Percentiles rank a stretch among this genome's conserved stretches.
Conservation (phyloP, 2,329 filamentous ascomycete species). For the Verticillium albo-atrum region DNA sequence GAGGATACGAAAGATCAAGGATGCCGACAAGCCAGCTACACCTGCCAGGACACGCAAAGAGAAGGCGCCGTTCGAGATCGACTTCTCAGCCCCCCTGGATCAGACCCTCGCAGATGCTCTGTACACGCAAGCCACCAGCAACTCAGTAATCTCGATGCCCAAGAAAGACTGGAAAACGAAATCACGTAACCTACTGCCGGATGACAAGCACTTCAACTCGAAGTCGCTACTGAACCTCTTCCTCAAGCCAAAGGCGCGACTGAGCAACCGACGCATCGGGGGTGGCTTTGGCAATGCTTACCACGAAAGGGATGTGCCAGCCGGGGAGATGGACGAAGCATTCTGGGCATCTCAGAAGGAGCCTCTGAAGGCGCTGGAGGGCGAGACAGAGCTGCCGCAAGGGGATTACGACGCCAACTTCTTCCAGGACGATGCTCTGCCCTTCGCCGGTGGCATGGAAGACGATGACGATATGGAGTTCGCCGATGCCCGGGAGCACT, state of each 20-base stretch:
- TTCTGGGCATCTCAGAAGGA: slow-evolving; percentile 83
- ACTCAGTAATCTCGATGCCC: slow-evolving; percentile 75
- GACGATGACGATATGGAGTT: slow-evolving; percentile 67
- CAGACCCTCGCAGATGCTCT: slow-evolving; percentile 68
- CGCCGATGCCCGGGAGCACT: slow-evolving; percentile 74
- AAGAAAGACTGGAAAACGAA: slow-evolving; percentile 97
- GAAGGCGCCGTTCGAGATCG: slow-evolving; percentile 93
- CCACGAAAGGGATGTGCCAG: slow-evolving; percentile 46
- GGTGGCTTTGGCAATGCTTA: slow-evolving; percentile 39
- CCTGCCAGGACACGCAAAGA: slow-evolving; percentile 73
- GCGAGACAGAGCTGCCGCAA: slow-evolving; percentile 50
- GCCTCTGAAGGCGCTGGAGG: slow-evolving; percentile 28
- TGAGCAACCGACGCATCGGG: slow-evolving; percentile 61
- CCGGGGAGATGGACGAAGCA: slow-evolving; percentile 83
- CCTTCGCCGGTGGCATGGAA: slow-evolving; percentile 56
- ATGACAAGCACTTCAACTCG: slow-evolving; percentile 98
- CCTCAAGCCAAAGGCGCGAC: slow-evolving; percentile 86
- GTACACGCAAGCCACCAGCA: slow-evolving; percentile 76
- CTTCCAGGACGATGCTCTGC: slow-evolving; percentile 84
- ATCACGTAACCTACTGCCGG: slow-evolving; percentile 85
- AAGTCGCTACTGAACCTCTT: slow-evolving; percentile 85
- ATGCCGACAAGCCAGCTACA: slow-evolving; percentile 59
- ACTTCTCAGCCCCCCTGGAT: slow-evolving; percentile 76
- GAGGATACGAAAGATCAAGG: slow-evolving; percentile 92
- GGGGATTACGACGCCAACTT: slow-evolving; percentile 90